Conservation (phyloP, 2,329 filamentous ascomycete species). For the Colletotrichum cordylinicola region DNA sequence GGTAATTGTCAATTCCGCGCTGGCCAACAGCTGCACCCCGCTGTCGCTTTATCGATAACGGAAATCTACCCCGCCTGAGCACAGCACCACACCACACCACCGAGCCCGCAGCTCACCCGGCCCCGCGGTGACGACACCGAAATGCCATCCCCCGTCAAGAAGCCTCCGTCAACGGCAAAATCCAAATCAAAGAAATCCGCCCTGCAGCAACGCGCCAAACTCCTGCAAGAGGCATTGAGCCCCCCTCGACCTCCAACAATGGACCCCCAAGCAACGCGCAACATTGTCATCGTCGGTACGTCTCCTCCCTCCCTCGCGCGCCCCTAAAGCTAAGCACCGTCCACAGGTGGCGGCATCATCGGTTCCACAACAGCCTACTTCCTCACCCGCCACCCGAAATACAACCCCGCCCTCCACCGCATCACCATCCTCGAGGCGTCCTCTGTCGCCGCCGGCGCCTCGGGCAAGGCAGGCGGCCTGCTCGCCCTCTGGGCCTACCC, state of each 20-base stretch:
- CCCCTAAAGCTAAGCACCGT: not conserved
- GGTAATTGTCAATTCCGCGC: not conserved
- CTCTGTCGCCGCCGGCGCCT: conserved; percentile 86
- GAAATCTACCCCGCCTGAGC: not conserved
- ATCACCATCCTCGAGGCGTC: conserved; percentile 89
- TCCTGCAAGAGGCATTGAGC: not conserved
- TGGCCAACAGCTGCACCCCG: not conserved
- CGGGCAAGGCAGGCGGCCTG: conserved; percentile 92
- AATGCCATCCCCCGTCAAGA: conserved; percentile 13
- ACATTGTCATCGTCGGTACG: conserved; percentile 58
- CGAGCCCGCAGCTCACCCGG: not conserved
- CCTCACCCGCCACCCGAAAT: conserved; percentile 83
- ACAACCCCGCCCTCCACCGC: conserved; percentile 74
- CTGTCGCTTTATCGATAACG: conserved; percentile 18
- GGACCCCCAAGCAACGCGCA: conserved; percentile 34
- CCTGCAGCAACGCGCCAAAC: not conserved
- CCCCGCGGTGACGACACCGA: conserved; percentile 11
- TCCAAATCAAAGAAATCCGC: not conserved
- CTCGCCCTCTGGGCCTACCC: conserved; percentile 94
- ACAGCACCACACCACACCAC: not conserved
- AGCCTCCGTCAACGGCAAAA: not conserved
- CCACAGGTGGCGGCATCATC: conserved; percentile 87
- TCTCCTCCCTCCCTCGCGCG: not conserved
- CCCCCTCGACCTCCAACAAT: not conserved
- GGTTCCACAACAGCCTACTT: conserved; percentile 92